Conservation (phyloP, 176 grass and related monocot species). For the Oryza meyeriana region DNA sequence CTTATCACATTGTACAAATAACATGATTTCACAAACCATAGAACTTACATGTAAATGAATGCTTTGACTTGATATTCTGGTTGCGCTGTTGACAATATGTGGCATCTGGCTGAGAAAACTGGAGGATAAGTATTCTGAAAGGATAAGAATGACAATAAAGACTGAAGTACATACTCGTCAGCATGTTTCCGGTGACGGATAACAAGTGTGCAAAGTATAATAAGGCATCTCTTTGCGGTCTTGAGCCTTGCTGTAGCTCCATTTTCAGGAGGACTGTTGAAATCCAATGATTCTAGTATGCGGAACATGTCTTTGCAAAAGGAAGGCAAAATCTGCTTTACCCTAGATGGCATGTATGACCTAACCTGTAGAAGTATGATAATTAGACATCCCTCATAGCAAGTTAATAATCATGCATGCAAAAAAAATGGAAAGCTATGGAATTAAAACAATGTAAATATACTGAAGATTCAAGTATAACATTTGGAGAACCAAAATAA, state of each 20-base stretch:
- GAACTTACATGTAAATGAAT: conserved; percentile 73
- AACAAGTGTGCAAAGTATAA: conserved; percentile 78
- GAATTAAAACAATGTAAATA: conserved; percentile 22
- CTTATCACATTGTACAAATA: conserved; percentile 24
- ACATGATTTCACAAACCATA: conserved; percentile 28
- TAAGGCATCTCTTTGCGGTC: conserved; percentile 87
- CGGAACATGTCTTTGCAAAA: conserved; percentile 75
- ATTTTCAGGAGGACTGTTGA: conserved; percentile 47
- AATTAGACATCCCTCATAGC: conserved; percentile 24
- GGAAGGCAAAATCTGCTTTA: conserved; percentile 66
- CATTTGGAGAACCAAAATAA: background rate
- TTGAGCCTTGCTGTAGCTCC: conserved; percentile 43
- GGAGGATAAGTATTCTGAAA: conserved; percentile 29
- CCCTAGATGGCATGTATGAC: conserved; percentile 78
- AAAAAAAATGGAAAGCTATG: background rate
- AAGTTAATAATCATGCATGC: conserved; percentile 25
- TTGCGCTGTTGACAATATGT: conserved; percentile 57
- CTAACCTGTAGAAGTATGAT: conserved; percentile 57
- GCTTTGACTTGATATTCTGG: conserved; percentile 79
- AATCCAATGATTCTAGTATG: conserved; percentile 69
- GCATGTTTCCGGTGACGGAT: conserved; percentile 81
- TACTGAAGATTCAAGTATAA: background rate
- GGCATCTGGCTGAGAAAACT: conserved; percentile 71
- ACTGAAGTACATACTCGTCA: conserved; percentile 58
- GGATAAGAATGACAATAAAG: conserved; percentile 33